These are phyloP conservation scores for Lipomyces mesembrius DNA, from an alignment of 805 yeast species.

Conservation along the genomic window DNA sequence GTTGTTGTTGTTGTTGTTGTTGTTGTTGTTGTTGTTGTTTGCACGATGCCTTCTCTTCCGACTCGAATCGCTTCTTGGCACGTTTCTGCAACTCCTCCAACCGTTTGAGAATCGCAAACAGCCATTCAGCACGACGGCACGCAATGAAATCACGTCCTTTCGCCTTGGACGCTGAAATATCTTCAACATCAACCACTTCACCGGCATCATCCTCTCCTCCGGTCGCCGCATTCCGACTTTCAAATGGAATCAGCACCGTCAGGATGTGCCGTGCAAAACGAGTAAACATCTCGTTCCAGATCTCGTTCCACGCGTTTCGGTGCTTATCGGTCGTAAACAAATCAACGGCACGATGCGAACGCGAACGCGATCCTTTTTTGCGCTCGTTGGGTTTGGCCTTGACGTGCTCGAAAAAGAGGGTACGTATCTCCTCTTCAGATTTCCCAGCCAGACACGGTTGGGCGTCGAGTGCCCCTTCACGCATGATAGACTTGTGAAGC, in stretches of 20 bases:
- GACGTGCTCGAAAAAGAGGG: neutral
- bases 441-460: neutral
- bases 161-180: no score
- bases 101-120: no score
- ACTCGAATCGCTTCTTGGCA: no score
- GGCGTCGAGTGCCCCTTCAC: neutral
- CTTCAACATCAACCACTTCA: no score
- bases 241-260: neutral
- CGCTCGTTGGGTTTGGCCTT: neutral
- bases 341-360: slow-evolving; percentile 1
- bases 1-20: no score
- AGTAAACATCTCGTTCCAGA: slow-evolving; percentile 1
- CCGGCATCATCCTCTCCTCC: neutral
- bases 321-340: neutral
- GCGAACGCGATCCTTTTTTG: neutral
- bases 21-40: no score
- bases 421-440: slow-evolving; percentile 1
- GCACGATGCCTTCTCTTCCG: no score
- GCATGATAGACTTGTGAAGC: no score
- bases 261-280: neutral
- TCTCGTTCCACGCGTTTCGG: slow-evolving; percentile 1
- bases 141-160: no score
- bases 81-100: no score
- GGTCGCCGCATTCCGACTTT: neutral
- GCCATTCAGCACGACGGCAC: no score